These are phyloP conservation scores for Thermomucor indicae-seudaticae DNA, from an alignment of 371 early-diverging fungal genomes.

Conservation along the genomic window DNA sequence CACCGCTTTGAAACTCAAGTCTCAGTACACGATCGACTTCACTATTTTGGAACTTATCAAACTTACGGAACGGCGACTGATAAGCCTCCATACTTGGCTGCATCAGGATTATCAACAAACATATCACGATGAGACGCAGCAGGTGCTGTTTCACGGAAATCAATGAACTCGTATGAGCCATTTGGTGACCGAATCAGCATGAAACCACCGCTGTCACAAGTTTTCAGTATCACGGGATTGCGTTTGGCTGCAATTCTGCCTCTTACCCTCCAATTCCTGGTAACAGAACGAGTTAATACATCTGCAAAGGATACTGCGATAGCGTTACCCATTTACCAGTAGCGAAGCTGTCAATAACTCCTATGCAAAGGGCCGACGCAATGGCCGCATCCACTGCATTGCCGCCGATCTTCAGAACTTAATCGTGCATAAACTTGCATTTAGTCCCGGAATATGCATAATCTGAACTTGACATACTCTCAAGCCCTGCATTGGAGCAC, in stretches of 20 bases:
- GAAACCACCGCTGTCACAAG: conserved; percentile 83
- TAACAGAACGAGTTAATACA: neutral
- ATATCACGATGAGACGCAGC: conserved; percentile 65
- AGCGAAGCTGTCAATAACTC: conserved; percentile 90
- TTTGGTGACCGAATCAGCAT: conserved; percentile 80
- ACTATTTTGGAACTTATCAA: neutral
- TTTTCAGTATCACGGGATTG: neutral
- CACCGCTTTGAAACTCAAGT: conserved; percentile 58
- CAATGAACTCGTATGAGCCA: conserved; percentile 58
- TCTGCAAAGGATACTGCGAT: neutral
- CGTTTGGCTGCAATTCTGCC: no score
- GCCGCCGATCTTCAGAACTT: conserved; percentile 88
- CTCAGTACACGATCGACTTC: no score
- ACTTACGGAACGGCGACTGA: conserved; percentile 86
- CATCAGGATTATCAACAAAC: conserved; percentile 60
- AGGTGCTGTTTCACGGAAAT: conserved; percentile 94
- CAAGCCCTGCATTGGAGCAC: conserved; percentile 83
- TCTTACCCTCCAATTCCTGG: conserved; percentile 43
- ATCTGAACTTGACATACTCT: conserved; percentile 39
- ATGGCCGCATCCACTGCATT: conserved; percentile 97
- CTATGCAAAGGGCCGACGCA: conserved; percentile 91
- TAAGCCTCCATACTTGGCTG: conserved; percentile 75
- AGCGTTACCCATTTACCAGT: conserved; percentile 74
- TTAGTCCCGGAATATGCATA: neutral
- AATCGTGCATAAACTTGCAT: neutral